A percentile compares a stretch with the other conserved stretches of the same genome.
These are phyloP conservation scores for Przewalskia tangutica DNA, from an alignment of 257 asterid genomes.

Conservation along the genomic window DNA sequence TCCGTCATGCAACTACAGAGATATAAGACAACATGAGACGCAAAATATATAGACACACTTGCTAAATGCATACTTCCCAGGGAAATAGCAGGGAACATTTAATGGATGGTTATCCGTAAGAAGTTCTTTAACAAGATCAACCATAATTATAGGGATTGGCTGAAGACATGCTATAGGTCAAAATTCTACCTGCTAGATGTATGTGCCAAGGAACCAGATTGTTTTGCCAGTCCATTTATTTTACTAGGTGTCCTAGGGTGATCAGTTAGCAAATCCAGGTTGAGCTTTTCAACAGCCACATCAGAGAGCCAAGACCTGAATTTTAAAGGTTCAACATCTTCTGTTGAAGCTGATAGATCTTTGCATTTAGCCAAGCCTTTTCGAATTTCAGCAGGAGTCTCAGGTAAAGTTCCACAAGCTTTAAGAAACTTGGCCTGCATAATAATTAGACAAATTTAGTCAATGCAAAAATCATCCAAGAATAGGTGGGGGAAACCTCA, in stretches of 20 bases:
- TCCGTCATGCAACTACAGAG: slow-evolving; percentile 45
- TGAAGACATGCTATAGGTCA: not conserved
- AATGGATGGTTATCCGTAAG: not conserved
- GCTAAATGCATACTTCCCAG: not conserved
- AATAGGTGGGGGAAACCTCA: not conserved
- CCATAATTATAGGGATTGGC: not conserved
- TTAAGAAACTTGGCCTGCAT: slow-evolving; percentile 60
- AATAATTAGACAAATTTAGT: not conserved
- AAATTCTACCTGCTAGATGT: slow-evolving; percentile 59
- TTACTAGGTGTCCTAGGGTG: slow-evolving; percentile 32
- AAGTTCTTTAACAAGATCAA: not conserved
- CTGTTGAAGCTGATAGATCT: slow-evolving; percentile 21
- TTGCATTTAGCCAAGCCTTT: slow-evolving; percentile 30
- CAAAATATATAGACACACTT: not conserved
- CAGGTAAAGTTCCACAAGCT: slow-evolving; percentile 54
- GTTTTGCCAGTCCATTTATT: slow-evolving; percentile 28
- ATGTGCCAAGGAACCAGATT: slow-evolving; percentile 30
- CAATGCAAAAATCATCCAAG: not conserved
- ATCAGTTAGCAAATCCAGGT: slow-evolving; percentile 29
- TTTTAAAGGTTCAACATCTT: slow-evolving; percentile 23
- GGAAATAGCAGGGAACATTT: not conserved
- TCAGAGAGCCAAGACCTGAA: slow-evolving; percentile 41
- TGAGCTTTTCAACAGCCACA: slow-evolving; percentile 29
- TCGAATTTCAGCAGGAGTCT: slow-evolving; percentile 29
- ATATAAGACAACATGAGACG: not conserved